Base-by-base conservation (phyloP, 1,284 basidiomycete genomes). In the Leccinum solheimii region DNA sequence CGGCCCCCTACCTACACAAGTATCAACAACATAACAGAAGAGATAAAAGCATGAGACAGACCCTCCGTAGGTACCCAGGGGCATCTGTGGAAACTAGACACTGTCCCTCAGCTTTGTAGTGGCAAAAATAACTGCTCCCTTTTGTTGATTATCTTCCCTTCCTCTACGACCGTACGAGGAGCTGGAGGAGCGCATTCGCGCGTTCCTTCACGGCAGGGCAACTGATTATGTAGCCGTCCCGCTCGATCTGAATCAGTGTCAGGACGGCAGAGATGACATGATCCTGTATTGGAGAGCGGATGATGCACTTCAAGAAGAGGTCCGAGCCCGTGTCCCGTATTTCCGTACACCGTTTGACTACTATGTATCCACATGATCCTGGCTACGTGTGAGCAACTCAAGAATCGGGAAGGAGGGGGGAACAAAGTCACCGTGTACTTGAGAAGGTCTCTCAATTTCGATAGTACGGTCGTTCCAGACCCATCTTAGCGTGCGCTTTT, bases 181-280 rank as follows among this genome's bases (percentile, higher is more conserved):
- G 83, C 60, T 87, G 83, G 57, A 90, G 78, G 54, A 98, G 85
- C 62, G 98, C 90, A 61, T 97, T 94, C 45, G 97, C 89, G 64
- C 91, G 94, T 68, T 91, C 91, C 72, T 94, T 92, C 62, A 98
- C 86, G 5, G 93, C 90, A 7, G 94, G 96, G 34, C 94, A 89
- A 73, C 95, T 95, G 72, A 99, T 96, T 55, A 86, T 86, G 67
- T 91, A 91, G 26, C 96, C 96, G 65, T 97, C 91, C 19, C 97
- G 89, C 72, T 99, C 97, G 62, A 94, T 88, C 67, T 88, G 92
- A 57, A 99, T 89, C 75, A 97, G 92, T 36, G 85, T 86, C 57
- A 98, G 83, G 51, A 98, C 83, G 5, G 95, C 94, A 21, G 84
- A 80, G 66, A 94, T 83, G 66, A 98, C 78, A 69, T 96, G 91